Evolutionary conservation across 2,329 filamentous ascomycete genomes (phyloP), one percentile per base, ranked within the genome.

Genomic region (Aspergillus quadricinctus): DNA sequence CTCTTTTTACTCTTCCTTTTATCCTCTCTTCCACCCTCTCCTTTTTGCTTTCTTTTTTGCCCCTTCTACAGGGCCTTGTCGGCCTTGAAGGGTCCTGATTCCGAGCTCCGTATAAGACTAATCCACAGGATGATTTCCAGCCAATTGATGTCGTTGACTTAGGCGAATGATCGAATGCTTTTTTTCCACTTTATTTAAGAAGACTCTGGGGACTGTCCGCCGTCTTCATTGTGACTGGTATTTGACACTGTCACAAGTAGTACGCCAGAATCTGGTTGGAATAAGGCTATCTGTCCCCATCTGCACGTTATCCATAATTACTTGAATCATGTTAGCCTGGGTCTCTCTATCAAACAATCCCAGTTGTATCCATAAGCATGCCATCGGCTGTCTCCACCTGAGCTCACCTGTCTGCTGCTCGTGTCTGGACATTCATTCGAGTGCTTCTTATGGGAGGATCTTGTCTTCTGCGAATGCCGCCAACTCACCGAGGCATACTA

Each of bases 301-400:
- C 35, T 54, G 31, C 23, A 29, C 27, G 25, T 43, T 21, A n/a
- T 53, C 51, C 17, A 46, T 29, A 50, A 35, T 37, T n/a, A 35
- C 49, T 37, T 37, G 49, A 57, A 55, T 49, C 48, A 64, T 66
- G 58, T 58, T 58, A 49, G 46, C 57, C 46, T 57, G 60, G 57
- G n/a, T 52, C 48, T 29, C 52, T 56, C 50, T 49, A 49, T 54
- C 53, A 29, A 49, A 51, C 23, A 50, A 41, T 56, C 40, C 54
- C 31, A 59, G 23, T 48, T 66, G 55, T 55, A 53, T 56, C 52
- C 58, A 64, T 54, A 60, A 63, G 52, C 53, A 65, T 64, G 61
- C 56, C 48, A 58, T 58, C 54, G 52, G 57, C 53, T 63, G 58
- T 58, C 56, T 54, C 25, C 48, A 48, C 21, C 54, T 58, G 52